These are phyloP conservation scores for Coriolopsis trogii DNA, from an alignment of 1,284 basidiomycete species.

Conservation along the genomic window DNA sequence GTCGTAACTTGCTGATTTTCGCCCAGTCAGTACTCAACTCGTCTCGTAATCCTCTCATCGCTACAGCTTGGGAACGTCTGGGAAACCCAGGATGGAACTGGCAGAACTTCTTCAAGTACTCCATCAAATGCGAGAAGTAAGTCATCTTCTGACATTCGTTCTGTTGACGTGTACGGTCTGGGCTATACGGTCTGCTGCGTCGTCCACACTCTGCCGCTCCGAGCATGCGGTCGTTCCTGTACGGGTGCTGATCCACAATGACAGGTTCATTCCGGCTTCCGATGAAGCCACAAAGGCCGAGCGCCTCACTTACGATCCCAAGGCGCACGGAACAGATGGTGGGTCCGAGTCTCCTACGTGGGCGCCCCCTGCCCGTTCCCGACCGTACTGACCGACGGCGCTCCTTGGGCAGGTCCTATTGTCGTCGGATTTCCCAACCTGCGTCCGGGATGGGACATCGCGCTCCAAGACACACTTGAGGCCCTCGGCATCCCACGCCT, in stretches of 20 bases:
- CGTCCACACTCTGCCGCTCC: too few relatives aligned
- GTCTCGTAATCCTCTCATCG: background rate
- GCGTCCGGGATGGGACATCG: conserved; percentile 5
- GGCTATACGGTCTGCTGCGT: too few relatives aligned
- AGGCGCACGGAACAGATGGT: conserved; percentile 10
- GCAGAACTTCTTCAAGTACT: conserved; percentile 40
- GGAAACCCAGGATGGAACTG: conserved; percentile 48
- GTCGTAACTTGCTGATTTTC: too few relatives aligned
- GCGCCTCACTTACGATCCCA: conserved; percentile 2
- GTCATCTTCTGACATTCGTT: background rate
- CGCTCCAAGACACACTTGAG: conserved; percentile 3
- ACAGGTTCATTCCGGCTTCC: conserved; percentile 4
- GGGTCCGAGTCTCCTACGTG: background rate
- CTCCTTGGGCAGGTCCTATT: conserved; percentile 4
- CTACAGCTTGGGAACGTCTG: conserved; percentile 33
- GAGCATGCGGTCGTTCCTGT: too few relatives aligned
- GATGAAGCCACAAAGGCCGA: background rate
- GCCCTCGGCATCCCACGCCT: conserved; percentile 3
- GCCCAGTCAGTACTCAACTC: background rate
- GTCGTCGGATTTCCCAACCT: conserved; percentile 4
- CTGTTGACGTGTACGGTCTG: too few relatives aligned
- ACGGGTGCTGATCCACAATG: conserved; percentile 1
- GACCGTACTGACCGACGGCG: background rate
- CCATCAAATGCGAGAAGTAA: conserved; percentile 35
- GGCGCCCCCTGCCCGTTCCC: background rate